Base-by-base conservation (phyloP, 345 rosid genomes). In the Raphanus sativus region DNA sequence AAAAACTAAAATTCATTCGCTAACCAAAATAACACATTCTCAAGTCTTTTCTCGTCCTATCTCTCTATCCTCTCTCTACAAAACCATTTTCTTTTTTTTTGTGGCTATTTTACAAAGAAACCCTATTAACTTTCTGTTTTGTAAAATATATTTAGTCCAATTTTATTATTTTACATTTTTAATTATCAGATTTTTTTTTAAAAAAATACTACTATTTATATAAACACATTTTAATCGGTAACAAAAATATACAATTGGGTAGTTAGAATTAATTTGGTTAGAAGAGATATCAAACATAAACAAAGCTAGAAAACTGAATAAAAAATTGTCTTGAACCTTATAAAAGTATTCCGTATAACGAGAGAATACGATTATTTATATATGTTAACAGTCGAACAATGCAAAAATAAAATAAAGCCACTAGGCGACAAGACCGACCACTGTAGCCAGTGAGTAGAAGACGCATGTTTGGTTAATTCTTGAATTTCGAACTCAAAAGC, bases 351-450 rank as follows among this genome's bases (percentile, higher is more conserved):
- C 15, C 33, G 2, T 33, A 28, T 10, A 13, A 52, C 42, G 42
- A 38, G 42, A 33, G 36, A 33, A 33, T 33, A 33, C 6, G 36
- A 33, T 33, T 33, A 33, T 33, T 33, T 33, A 6, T 33, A 33
- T 33, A 33, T 33, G 5, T 33, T 33, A 3, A 38, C 45, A 38
- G 2, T 65, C 4, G 3, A 16, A 62, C 5, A 67, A 73, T 16
- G 21, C 17, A 34, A 32, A 32, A 59, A 62, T 61, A 74, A 62
- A 69, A 63, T 76, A 66, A 63, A 40, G 55, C 56, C 54, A 77
- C 50, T 65, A 75, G 75, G 70, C 56, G 66, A 73, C 81, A 77
- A 66, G 89, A 85, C 94, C 91, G 94, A 75, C 90, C 89, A 75
- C 64, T 61, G 40, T 69, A 75, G 82, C 94, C 92, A 89, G 82